Conservation (phyloP, 495 filamentous ascomycete genomes). For the Filosporella fistucella region DNA sequence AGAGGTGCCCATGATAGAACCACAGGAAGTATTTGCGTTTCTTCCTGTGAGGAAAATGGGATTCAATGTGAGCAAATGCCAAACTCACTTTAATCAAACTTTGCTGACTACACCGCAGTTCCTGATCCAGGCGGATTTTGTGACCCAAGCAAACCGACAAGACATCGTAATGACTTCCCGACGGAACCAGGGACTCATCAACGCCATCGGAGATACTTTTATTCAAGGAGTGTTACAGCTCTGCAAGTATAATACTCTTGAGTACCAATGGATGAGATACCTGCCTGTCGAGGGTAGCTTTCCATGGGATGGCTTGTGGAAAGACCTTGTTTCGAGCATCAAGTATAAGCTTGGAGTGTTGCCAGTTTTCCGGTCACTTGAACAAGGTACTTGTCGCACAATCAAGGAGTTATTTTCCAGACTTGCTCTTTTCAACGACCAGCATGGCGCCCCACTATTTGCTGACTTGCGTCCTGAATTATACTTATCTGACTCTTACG, state of each 20-base stretch:
- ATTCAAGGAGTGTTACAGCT: background rate
- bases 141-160: background rate
- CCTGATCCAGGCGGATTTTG: constrained; percentile 9
- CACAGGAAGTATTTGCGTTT: background rate
- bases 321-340: background rate
- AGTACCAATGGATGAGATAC: constrained; percentile 6
- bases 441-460: background rate
- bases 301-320: background rate
- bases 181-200: background rate
- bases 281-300: background rate
- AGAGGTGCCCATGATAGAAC: background rate
- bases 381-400: too few relatives aligned
- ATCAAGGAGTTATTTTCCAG: too few relatives aligned
- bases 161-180: background rate
- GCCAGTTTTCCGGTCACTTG: background rate
- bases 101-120: background rate
- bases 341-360: background rate
- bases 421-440: too few relatives aligned
- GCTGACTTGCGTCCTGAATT: background rate
- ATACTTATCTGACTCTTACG: background rate
- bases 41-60: constrained; percentile 4
- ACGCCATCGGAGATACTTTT: background rate
- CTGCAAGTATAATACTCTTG: background rate
- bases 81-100: background rate
- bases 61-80: constrained; percentile 12